These are phyloP conservation scores for Pseudopyricularia javanii DNA, from an alignment of 2,329 filamentous ascomycete species.

Conservation along the genomic window DNA sequence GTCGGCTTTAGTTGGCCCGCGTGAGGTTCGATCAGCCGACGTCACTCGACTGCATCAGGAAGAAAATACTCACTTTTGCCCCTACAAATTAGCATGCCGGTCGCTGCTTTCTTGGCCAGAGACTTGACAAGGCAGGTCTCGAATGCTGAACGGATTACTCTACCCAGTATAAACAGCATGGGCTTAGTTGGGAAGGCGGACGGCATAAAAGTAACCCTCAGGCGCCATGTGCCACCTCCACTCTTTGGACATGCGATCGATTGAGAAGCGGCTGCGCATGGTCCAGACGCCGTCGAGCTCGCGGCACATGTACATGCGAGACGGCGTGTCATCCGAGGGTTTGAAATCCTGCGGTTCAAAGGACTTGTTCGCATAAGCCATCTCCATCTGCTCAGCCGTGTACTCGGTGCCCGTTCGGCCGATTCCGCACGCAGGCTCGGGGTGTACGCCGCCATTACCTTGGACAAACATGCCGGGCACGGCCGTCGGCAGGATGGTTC, in stretches of 20 bases:
- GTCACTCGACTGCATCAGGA: no score
- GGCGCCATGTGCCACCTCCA: slow-evolving; percentile 47
- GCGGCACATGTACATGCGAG: slow-evolving; percentile 48
- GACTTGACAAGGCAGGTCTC: neutral
- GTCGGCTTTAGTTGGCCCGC: no score
- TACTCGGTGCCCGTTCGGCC: slow-evolving; percentile 38
- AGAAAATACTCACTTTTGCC: no score
- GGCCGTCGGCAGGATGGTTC: slow-evolving; percentile 6
- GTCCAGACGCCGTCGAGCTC: slow-evolving; percentile 49
- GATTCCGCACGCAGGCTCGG: slow-evolving; percentile 37
- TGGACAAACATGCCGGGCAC: slow-evolving; percentile 17
- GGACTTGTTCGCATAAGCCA: slow-evolving; percentile 35
- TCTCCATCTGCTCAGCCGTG: slow-evolving; percentile 31
- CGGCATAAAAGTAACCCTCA: slow-evolving; percentile 48
- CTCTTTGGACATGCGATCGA: slow-evolving; percentile 40
- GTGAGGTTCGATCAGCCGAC: no score
- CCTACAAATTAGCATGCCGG: no score
- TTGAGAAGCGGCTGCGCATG: slow-evolving; percentile 44
- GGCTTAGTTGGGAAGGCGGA: slow-evolving; percentile 31
- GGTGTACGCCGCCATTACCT: slow-evolving; percentile 25
- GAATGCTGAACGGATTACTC: neutral
- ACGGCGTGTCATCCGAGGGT: slow-evolving; percentile 46
- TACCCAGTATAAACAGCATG: neutral
- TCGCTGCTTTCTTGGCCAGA: no score
- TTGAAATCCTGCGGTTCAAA: slow-evolving; percentile 51